Conservation (phyloP, 306 rosid species). For the Calophaca sinica region DNA sequence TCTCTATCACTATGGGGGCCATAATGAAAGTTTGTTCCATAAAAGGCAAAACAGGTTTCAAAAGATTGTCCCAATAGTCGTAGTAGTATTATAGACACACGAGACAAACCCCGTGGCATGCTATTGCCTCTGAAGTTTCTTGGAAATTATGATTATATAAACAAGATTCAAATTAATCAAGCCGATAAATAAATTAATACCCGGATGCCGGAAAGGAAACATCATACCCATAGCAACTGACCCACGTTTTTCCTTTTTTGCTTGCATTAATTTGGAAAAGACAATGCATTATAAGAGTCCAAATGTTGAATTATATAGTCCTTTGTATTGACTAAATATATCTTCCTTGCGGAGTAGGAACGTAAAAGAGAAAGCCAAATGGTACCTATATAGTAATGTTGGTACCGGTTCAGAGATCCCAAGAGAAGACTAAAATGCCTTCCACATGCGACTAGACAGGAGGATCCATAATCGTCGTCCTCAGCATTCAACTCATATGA, state of each 20-base stretch:
- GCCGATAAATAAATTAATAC: background rate
- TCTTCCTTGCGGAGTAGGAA: conserved; percentile 30
- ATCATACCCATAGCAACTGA: conserved; percentile 25
- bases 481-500: conserved; percentile 22
- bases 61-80: conserved; percentile 40
- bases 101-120: conserved; percentile 48
- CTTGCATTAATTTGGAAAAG: conserved; percentile 19
- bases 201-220: conserved; percentile 30
- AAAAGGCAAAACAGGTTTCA: conserved; percentile 46
- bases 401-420: background rate
- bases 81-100: conserved; percentile 1
- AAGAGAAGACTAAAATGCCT: conserved; percentile 34
- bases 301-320: conserved; percentile 44
- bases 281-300: conserved; percentile 11
- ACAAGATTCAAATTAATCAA: background rate
- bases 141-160: conserved; percentile 3
- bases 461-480: conserved; percentile 9
- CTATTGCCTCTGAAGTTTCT: conserved; percentile 33
- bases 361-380: conserved; percentile 5
- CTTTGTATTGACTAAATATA: conserved; percentile 44
- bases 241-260: conserved; percentile 43
- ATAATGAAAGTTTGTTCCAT: conserved; percentile 45
- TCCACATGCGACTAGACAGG: conserved; percentile 19
- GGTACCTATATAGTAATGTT: background rate
- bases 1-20: conserved; percentile 49